Base-by-base conservation (phyloP, 139 green algal species). In the Chlamydomonas applanata region DNA sequence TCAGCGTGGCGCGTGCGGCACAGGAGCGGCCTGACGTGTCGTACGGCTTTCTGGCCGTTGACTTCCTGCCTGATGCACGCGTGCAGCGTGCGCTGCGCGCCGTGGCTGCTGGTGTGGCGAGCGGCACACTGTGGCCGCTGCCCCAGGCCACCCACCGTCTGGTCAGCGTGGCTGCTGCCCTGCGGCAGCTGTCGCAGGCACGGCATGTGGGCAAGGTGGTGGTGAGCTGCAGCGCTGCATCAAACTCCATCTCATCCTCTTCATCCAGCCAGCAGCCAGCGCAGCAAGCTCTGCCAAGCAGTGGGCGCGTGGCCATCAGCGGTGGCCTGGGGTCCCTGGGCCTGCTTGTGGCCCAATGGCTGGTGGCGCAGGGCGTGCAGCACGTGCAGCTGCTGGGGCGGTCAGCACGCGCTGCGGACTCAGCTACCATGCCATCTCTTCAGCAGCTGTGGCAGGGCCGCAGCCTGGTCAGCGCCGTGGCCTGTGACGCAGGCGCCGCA, bases 191-290 rank as follows among this genome's bases (percentile, higher is more conserved):
- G 85, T 84, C 87, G 20, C 87, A 93, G 72, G 89, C 90, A 0
- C 75, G 79, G 3, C 91, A 96, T 72, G 85, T 95, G 3, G 92
- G 92, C 76, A 97, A 97, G 79, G 80, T 97, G 16, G 89, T 97
- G 4, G 82, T 93, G 14, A 79, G 61, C 54, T n/a, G 17, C 20
- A 27, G 40, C n/a, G 54, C 40, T 20, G 33, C 45, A 3, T 64
- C 36, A 60, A n/a, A n/a, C n/a, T n/a, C n/a, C n/a, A n/a, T n/a
- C n/a, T 19, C 30, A 11, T 4, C 71, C 25, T 17, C 40, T 36
- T 25, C 44, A 25, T 40, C 40, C 4, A 22, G 11, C 69, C 29
- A n/a, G 3, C 30, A 27, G 20, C 69, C 22, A 14, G 27, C 11
- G 63, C 61, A n/a, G n/a, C 5, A 3, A 61, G 7, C 40, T 30